phyloP scores from a whole-genome alignment of 495 filamentous ascomycete genomes.

The Paragyromitra xinjiangensis region DNA sequence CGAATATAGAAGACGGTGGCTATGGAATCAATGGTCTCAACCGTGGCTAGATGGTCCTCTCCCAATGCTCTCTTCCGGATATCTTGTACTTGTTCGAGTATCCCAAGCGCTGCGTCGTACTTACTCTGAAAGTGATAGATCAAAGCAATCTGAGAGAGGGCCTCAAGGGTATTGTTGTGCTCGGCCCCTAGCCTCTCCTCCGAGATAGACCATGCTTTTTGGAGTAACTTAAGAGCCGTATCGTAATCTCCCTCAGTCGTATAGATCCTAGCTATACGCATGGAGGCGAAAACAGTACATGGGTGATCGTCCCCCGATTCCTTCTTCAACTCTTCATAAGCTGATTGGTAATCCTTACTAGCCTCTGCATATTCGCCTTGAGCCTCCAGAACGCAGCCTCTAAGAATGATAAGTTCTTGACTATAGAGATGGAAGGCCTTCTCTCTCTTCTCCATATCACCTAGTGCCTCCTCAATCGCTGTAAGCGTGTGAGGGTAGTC shows the following conservation, averaged over 20 bases:
- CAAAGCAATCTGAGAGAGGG: not conserved
- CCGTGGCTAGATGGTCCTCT: not conserved
- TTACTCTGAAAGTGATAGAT: not conserved
- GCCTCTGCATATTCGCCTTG: not conserved
- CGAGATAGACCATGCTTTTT: not conserved
- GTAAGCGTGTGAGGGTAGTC: not conserved
- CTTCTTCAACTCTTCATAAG: not conserved
- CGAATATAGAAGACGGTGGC: not conserved
- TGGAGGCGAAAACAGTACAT: not conserved
- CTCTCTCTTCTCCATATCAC: not conserved
- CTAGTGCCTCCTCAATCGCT: not conserved
- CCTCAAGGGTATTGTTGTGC: not conserved
- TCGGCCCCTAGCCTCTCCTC: not conserved
- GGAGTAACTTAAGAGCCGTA: not conserved
- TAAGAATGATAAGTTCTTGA: not conserved
- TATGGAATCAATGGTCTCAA: not conserved
- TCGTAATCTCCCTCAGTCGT: not conserved
- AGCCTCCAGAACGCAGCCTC: not conserved
- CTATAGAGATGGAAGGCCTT: not conserved
- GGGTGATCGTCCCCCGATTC: not conserved
- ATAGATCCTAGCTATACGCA: not conserved
- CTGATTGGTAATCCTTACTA: not conserved
- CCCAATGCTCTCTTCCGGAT: not conserved
- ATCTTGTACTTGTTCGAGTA: not conserved
- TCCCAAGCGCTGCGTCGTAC: not conserved